Evolutionary conservation across 805 yeast genomes (phyloP).

Genomic region (Candida insectalens): DNA sequence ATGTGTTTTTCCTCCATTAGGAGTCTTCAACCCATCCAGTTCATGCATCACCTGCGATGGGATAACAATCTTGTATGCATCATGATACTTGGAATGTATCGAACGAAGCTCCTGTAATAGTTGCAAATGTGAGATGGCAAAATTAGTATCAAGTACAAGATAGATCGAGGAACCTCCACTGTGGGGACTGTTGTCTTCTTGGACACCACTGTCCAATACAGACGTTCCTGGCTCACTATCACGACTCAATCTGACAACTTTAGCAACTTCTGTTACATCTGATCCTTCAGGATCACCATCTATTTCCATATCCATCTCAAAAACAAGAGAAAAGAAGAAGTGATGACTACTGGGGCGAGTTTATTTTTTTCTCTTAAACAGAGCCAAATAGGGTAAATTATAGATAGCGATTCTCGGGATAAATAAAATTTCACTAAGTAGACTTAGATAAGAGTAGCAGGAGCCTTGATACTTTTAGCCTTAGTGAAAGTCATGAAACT

Average conservation of each 20-base stretch:
- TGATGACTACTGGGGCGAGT: too few relatives aligned
- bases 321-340: too few relatives aligned
- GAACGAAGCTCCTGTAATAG: constrained; percentile 43
- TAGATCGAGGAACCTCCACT: neutral
- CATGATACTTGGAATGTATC: constrained; percentile 31
- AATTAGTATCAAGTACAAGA: constrained; percentile 77
- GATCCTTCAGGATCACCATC: neutral
- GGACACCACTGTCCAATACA: too few relatives aligned
- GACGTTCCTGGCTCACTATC: too few relatives aligned
- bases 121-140: constrained; percentile 58
- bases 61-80: constrained; percentile 39
- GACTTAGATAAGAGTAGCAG: too few relatives aligned
- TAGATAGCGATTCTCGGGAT: too few relatives aligned
- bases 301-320: constrained; percentile 2
- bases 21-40: constrained; percentile 67
- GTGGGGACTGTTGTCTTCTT: neutral
- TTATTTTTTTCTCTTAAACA: too few relatives aligned
- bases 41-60: constrained; percentile 69
- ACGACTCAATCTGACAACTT: too few relatives aligned
- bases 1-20: neutral
- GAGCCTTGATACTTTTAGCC: constrained; percentile 1
- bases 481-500: constrained; percentile 20
- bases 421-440: too few relatives aligned
- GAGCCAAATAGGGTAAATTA: too few relatives aligned
- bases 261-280: constrained; percentile 1